A percentile compares a stretch with the other conserved stretches of the same genome.
phyloP scores from a whole-genome alignment of 768 basidiomycete genomes.

The Mycena vulgaris region DNA sequence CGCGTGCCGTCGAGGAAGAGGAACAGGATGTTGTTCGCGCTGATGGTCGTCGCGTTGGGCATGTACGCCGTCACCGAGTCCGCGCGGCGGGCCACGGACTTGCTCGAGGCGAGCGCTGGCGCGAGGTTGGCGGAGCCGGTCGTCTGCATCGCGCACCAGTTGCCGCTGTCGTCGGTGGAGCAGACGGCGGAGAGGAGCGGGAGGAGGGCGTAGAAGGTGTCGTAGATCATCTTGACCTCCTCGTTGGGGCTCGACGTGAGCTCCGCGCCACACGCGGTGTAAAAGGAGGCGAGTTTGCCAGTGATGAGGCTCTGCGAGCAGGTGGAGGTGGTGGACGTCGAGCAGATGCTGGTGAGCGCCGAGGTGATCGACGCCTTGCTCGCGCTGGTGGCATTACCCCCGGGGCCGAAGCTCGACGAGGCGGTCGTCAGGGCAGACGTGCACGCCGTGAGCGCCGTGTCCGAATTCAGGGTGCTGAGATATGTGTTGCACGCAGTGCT shows the following conservation, averaged over 20 bases:
- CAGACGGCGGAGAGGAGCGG: constrained; percentile 83
- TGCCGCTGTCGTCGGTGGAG: constrained; percentile 77
- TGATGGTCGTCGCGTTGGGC: constrained; percentile 72
- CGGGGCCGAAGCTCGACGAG: constrained; percentile 68
- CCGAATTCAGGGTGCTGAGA: constrained; percentile 73
- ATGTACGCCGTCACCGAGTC: constrained; percentile 51
- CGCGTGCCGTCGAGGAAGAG: constrained; percentile 76
- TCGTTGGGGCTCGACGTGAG: constrained; percentile 66
- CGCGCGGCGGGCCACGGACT: constrained; percentile 43
- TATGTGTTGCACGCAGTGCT: constrained; percentile 69
- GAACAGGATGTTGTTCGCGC: constrained; percentile 80
- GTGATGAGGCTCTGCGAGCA: constrained; percentile 77
- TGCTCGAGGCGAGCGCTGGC: constrained; percentile 32
- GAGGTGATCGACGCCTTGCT: constrained; percentile 62
- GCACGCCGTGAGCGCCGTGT: constrained; percentile 73
- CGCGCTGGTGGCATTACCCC: constrained; percentile 51
- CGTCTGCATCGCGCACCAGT: constrained; percentile 77
- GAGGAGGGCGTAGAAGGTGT: constrained; percentile 79
- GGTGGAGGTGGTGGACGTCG: constrained; percentile 54
- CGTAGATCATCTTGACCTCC: constrained; percentile 79
- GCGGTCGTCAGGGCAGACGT: constrained; percentile 73
- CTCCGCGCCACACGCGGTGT: constrained; percentile 79
- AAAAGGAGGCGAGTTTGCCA: constrained; percentile 76
- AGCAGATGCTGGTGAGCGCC: constrained; percentile 73
- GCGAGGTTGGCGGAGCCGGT: constrained; percentile 46